Base-by-base conservation (phyloP, 140 eudicot species). In the Senecio squalidus region DNA sequence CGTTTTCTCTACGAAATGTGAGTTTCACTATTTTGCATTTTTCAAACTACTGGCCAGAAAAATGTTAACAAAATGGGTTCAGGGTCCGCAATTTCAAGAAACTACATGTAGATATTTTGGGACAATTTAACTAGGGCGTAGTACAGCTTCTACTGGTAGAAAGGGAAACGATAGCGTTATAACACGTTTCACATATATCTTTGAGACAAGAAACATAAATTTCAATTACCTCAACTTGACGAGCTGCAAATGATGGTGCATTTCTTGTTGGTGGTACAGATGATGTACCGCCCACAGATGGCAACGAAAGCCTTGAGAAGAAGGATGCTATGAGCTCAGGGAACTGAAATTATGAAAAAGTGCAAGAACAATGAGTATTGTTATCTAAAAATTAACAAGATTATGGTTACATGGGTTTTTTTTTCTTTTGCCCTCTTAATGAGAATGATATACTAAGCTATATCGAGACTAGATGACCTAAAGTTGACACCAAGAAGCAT, bases 271-370 rank as follows among this genome's bases (percentile, higher is more conserved):
- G 79, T 67, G 82, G 70, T 33, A 91, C 60, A 55, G 98, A 60
- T 38, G 91, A 68, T 63, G 89, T 45, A 58, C 80, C 62, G 55
- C 88, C 74, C 15, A 53, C 44, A 2, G 96, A 91, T 63, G 96
- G 96, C 67, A 68, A 79, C 56, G 98, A 83, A 39, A 91, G 71
- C 47, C 96, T 81, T 15, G 94, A 86, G 74, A 91, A 91, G 75
- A 91, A 79, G 9, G 94, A 77, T 9, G 96, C 85, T 46, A 91
- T 73, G 63, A 70, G 56, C 55, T 72, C 91, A 23, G 98, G 96
- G 55, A 91, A 83, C 98, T 91, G 94, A 70, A 60, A 51, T 57
- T 45, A 50, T 6, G 7, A 41, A 68, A 47, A 13, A 14, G 49
- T 59, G 2, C 31, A 53, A 9, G 7, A n/a, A 10, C n/a, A 40